Evolutionary conservation across 192 early-diverging fungal species (phyloP), one percentile per base, ranked within the genome.

Genomic region (Dimargaris verticillata): DNA sequence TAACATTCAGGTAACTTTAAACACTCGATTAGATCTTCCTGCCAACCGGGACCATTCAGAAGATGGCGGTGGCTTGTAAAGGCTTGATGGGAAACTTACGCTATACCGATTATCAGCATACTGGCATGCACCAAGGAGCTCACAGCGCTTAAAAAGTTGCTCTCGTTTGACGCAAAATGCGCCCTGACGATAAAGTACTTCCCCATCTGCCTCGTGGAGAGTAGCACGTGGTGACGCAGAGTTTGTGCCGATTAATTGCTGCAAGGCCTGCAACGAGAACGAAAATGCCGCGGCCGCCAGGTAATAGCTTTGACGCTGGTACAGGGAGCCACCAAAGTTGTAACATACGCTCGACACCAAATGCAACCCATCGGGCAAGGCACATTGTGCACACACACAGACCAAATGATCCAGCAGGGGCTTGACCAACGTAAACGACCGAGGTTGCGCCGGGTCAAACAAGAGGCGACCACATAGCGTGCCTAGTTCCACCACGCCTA

Each of bases 61-160:
- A 2, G 33, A 38, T 7, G 33, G 33, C 7, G 33, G 33, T 38
- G 33, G 33, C 33, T 7, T 38, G 7, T 5, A 38, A 38, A 38
- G 33, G 3, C 33, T 38, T 38, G 33, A 38, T 38, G 33, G 7
- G 33, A 2, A 38, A 38, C 33, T 38, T 38, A 38, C 33, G 33
- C 33, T 5, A 38, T 38, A 43, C 7, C 25, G 57, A 22, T n/a
- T 17, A 13, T n/a, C n/a, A 18, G 57, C 33, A 17, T 43, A 22
- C n/a, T 43, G 42, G 20, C 57, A 59, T 7, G 42, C 57, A 4
- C 57, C 57, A 5, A 59, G 43, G 4, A 59, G n/a, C 25, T 59
- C 57, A n/a, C 14, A 59, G 13, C 57, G 57, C 22, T 59, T 59
- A 20, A n/a, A 59, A 4, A 44, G 18, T 38, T 59, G 57, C 4